Base-by-base conservation (phyloP, 2,329 filamentous ascomycete genomes). In the Fusarium sp. region DNA sequence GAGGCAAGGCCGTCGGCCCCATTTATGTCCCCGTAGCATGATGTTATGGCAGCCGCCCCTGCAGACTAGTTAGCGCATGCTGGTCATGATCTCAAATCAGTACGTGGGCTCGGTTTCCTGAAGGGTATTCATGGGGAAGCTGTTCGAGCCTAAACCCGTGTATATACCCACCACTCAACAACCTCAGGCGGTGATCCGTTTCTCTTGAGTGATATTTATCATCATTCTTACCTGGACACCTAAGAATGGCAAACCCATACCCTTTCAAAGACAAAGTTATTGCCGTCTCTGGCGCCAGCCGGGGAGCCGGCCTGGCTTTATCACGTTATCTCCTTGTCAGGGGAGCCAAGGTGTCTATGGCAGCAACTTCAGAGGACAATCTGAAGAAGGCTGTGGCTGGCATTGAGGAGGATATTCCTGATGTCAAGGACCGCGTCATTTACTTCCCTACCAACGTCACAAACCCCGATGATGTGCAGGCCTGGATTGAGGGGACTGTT, bases 201-300 rank as follows among this genome's bases (percentile, higher is more conserved):
- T 43, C 24, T 25, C 42, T 6, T 12, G 43, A 13, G 49, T 25
- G 34, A 11, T 12, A 34, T 43, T 31, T 40, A n/a, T 47, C 19
- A 41, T 32, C 1, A 5, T 10, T 9, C 36, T 34, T 31, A 28
- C n/a, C 15, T 13, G 29, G n/a, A 1, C 2, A 7, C 10, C 2
- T 7, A 15, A 66, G 40, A 34, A 70, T 70, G 68, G 68, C 68
- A 35, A 58, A 53, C 58, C 68, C 49, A 3, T 70, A 68, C 24
- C 68, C 65, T 13, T 71, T 71, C 28, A 42, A 66, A 43, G 61
- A 67, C 8, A 89, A 90, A 72, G 86, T 84, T 25, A 83, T 91
- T 64, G 85, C 90, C 53, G 80, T 92, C 24, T 86, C 84, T 4
- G 85, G 85, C 19, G 84, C 84, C 10, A 85, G 83, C 70, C 81